Conservation (phyloP, 2,329 filamentous ascomycete genomes). For the Fusarium veterinarium region DNA sequence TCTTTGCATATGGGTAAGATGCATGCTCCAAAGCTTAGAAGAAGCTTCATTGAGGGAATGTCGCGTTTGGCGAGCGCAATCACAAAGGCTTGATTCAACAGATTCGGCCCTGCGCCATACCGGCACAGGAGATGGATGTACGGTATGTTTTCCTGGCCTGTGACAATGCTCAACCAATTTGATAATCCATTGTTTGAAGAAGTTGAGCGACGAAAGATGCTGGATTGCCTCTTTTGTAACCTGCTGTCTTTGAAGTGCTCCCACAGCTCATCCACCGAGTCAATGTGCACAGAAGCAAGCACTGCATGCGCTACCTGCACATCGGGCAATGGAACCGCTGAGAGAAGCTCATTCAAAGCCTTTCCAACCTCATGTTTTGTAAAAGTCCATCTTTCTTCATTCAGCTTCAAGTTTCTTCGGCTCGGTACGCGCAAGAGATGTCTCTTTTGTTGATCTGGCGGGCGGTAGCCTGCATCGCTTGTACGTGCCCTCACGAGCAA, state of each 20-base stretch:
- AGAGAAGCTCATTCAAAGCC: slow-evolving; percentile 4
- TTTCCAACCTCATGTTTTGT: slow-evolving; percentile 22
- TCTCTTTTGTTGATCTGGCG: slow-evolving; percentile 5
- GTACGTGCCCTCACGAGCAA: slow-evolving; percentile 9
- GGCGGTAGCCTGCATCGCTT: background rate
- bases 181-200: background rate
- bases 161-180: background rate
- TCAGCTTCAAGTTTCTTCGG: background rate
- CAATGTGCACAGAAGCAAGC: background rate
- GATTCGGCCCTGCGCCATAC: background rate
- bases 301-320: slow-evolving; percentile 18
- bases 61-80: background rate
- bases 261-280: slow-evolving; percentile 22
- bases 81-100: background rate
- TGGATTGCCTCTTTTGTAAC: slow-evolving; percentile 9
- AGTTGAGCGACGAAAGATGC: background rate
- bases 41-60: background rate
- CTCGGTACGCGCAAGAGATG: background rate
- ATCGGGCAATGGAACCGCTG: background rate
- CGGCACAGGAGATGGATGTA: background rate
- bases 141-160: background rate
- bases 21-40: background rate
- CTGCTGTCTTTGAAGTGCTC: slow-evolving; percentile 8
- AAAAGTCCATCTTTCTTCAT: slow-evolving; percentile 10
- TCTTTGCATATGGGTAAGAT: background rate